phyloP scores from a whole-genome alignment of 2,329 filamentous ascomycete genomes.

The Capronia epimyces region DNA sequence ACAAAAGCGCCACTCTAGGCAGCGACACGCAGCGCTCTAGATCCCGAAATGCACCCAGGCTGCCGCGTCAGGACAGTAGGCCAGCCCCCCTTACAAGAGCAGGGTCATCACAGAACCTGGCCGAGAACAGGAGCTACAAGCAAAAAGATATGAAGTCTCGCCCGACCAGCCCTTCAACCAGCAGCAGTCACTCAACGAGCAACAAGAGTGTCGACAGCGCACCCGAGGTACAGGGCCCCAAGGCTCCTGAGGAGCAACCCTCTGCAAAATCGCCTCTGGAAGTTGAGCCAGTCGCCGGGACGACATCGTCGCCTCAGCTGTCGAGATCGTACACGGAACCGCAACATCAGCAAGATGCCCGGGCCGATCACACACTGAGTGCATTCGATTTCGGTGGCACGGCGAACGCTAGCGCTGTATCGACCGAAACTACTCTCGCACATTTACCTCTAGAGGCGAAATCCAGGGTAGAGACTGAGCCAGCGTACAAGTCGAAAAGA shows the following conservation, averaged over 20 bases:
- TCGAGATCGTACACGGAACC: conserved; percentile 7
- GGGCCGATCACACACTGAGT: conserved; percentile 5
- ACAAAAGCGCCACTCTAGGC: conserved; percentile 16
- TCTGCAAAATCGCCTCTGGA: not conserved
- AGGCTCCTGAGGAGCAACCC: not conserved
- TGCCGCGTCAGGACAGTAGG: conserved; percentile 3
- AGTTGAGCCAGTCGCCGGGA: not conserved
- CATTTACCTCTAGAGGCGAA: conserved; percentile 2
- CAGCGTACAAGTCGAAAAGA: conserved; percentile 25
- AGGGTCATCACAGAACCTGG: conserved; percentile 13
- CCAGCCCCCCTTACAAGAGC: conserved; percentile 12
- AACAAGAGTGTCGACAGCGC: conserved; percentile 6
- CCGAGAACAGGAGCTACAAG: not conserved
- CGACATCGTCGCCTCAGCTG: not conserved
- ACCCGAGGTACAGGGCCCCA: not conserved
- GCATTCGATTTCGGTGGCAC: conserved; percentile 13
- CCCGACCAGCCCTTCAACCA: conserved; percentile 13
- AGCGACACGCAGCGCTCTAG: conserved; percentile 21
- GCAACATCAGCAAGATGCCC: not conserved
- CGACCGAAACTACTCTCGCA: not conserved
- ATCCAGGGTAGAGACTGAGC: conserved; percentile 14
- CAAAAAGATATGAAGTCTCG: conserved; percentile 8
- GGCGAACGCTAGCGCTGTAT: not conserved
- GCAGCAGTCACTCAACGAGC: not conserved
- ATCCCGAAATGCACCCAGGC: conserved; percentile 19